Percentiles rank a stretch among this genome's conserved stretches.
Evolutionary conservation across 176 grass and related monocot genomes (phyloP).

Genomic region (Pharus latifolius): DNA sequence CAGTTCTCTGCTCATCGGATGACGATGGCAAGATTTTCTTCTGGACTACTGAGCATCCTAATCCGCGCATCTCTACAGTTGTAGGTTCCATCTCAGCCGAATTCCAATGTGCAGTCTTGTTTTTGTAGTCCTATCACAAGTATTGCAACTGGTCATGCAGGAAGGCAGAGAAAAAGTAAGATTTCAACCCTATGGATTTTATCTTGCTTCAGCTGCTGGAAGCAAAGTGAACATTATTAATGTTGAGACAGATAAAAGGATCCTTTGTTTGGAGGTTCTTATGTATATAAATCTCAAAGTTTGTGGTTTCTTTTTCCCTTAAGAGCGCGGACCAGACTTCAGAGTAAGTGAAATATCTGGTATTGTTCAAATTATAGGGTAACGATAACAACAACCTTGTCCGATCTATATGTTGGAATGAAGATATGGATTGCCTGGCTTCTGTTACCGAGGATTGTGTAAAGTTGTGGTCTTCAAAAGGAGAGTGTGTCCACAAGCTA

Average conservation of each 20-base stretch:
- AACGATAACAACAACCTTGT: slow-evolving; percentile 20
- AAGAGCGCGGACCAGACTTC: no score
- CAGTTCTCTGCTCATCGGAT: slow-evolving; percentile 50
- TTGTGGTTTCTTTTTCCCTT: not conserved
- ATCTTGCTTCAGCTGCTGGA: slow-evolving; percentile 43
- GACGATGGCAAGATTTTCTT: slow-evolving; percentile 43
- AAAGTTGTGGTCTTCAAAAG: slow-evolving; percentile 30
- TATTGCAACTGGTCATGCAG: not conserved
- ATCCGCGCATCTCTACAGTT: slow-evolving; percentile 21
- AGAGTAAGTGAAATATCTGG: not conserved
- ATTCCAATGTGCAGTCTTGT: not conserved
- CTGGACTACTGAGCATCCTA: slow-evolving; percentile 26
- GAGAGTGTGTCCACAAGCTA: slow-evolving; percentile 27
- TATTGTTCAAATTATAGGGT: slow-evolving; percentile 16
- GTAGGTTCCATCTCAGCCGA: not conserved
- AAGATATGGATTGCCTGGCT: slow-evolving; percentile 23
- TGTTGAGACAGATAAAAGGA: slow-evolving; percentile 23
- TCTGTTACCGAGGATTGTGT: slow-evolving; percentile 41
- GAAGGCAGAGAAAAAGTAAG: slow-evolving; percentile 42
- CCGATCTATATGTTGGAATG: slow-evolving; percentile 47
- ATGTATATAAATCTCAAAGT: not conserved
- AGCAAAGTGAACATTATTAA: slow-evolving; percentile 41
- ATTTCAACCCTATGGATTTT: slow-evolving; percentile 40
- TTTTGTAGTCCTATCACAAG: not conserved
- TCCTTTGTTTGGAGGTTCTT: slow-evolving; percentile 27